Conservation (phyloP, 1,139 yeast genomes). For the Saccharomyces hybrid region DNA sequence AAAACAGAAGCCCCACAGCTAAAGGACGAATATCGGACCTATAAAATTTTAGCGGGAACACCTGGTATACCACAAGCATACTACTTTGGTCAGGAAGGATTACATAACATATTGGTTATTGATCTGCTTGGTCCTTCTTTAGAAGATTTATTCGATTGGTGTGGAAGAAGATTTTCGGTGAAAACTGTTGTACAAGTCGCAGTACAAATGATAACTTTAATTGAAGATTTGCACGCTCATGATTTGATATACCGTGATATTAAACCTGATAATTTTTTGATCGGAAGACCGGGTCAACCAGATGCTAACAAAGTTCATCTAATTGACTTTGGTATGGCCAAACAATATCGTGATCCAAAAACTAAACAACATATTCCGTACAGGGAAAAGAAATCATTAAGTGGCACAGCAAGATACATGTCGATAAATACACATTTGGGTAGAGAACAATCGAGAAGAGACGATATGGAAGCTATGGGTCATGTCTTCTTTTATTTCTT, state of each 20-base stretch:
- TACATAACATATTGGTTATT: conserved; percentile 61
- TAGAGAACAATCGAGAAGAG: conserved; percentile 93
- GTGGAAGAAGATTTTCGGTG: conserved; percentile 61
- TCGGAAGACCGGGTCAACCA: conserved; percentile 74
- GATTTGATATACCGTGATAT: conserved; percentile 70
- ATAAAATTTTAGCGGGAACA: conserved; percentile 50
- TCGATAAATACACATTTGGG: conserved; percentile 94
- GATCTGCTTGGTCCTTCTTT: conserved; percentile 71
- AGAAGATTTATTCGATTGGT: conserved; percentile 78
- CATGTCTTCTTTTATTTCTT: conserved; percentile 92
- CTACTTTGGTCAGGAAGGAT: conserved; percentile 69
- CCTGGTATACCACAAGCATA: conserved; percentile 66
- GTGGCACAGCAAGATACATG: conserved; percentile 97
- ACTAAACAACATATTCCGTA: conserved; percentile 94
- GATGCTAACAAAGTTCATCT: conserved; percentile 81
- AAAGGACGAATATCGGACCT: conserved; percentile 64
- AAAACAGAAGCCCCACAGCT: conserved; percentile 70
- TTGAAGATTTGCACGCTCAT: conserved; percentile 60
- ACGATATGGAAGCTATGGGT: conserved; percentile 92
- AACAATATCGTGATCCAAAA: conserved; percentile 90
- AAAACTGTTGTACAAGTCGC: conserved; percentile 70
- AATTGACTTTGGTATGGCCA: conserved; percentile 95
- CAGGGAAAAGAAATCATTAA: conserved; percentile 89
- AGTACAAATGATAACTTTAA: conserved; percentile 63
- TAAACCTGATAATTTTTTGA: conserved; percentile 91